These are phyloP conservation scores for Phialocephala subalpina DNA, from an alignment of 2,329 filamentous ascomycete species.

Conservation along the genomic window DNA sequence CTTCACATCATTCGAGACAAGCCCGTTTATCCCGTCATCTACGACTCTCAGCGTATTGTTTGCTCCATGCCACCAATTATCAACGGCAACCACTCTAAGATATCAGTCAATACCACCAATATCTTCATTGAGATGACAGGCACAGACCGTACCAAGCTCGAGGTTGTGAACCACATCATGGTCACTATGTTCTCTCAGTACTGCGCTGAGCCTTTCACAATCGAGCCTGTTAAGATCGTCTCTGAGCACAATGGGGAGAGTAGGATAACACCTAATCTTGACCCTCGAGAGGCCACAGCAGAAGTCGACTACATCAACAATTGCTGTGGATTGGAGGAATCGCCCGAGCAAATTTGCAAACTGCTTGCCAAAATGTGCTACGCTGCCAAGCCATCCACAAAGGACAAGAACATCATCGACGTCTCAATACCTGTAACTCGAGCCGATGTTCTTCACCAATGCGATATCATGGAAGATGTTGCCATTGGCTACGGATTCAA, in stretches of 20 bases:
- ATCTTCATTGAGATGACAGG: constrained; percentile 98
- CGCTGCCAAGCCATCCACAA: constrained; percentile 76
- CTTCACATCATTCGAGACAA: constrained; percentile 95
- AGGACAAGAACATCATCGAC: constrained; percentile 75
- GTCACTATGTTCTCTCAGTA: constrained; percentile 98
- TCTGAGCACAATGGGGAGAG: constrained; percentile 90
- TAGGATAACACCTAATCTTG: constrained; percentile 81
- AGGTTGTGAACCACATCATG: constrained; percentile 94
- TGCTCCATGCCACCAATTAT: constrained; percentile 98
- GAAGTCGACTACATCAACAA: constrained; percentile 94
- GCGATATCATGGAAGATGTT: constrained; percentile 98
- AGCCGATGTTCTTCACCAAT: constrained; percentile 94
- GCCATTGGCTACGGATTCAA: constrained; percentile 99
- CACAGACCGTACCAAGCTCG: constrained; percentile 93
- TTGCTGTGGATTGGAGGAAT: constrained; percentile 83
- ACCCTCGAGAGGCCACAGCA: constrained; percentile 78
- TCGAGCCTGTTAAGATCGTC: constrained; percentile 92
- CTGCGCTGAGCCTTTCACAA: constrained; percentile 85
- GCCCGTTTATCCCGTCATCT: constrained; percentile 94
- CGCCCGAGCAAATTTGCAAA: constrained; percentile 77
- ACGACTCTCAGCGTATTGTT: constrained; percentile 85
- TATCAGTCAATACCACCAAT: constrained; percentile 88
- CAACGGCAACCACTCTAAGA: constrained; percentile 97
- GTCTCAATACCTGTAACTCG: constrained; percentile 87
- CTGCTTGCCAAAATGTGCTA: constrained; percentile 91